Evolutionary conservation across 139 green algal species (phyloP).

Genomic region (Micractinium sp.): DNA sequence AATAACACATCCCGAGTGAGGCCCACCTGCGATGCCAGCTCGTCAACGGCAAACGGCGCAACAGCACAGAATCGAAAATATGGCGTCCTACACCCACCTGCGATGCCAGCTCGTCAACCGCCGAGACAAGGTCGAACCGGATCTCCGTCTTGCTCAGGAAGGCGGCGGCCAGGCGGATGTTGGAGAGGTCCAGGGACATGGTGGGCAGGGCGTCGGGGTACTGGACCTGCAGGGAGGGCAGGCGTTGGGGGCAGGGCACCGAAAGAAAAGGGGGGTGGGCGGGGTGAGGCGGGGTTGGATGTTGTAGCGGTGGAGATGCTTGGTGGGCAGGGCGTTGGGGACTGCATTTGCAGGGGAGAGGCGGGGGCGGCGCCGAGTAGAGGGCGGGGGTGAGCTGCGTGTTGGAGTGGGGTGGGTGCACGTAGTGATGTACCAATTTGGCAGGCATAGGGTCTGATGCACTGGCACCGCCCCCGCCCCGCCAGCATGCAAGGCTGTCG

Average conservation of each 20-base stretch:
- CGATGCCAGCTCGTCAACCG: constrained; percentile 88
- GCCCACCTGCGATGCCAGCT: too few relatives aligned
- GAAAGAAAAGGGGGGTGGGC: background rate
- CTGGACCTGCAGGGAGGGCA: constrained; percentile 68
- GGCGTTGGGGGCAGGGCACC: background rate
- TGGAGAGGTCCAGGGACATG: constrained; percentile 87
- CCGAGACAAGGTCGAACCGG: constrained; percentile 90
- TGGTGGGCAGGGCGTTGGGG: constrained; percentile 75
- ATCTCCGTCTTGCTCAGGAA: constrained; percentile 91
- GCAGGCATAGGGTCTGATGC: too few relatives aligned
- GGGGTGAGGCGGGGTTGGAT: constrained; percentile 32
- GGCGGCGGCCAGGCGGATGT: constrained; percentile 72
- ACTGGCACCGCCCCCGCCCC: too few relatives aligned
- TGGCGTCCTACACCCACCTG: constrained; percentile 68
- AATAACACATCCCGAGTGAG: too few relatives aligned
- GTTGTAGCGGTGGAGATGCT: constrained; percentile 78
- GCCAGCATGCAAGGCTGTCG: background rate
- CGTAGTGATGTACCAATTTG: too few relatives aligned
- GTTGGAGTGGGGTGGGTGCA: background rate
- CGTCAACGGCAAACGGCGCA: too few relatives aligned
- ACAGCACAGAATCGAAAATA: too few relatives aligned
- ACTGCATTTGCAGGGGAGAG: constrained; percentile 67
- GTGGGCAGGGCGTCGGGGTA: constrained; percentile 80
- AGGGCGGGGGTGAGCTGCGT: too few relatives aligned
- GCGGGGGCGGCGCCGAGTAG: background rate